phyloP scores from a whole-genome alignment of 2,329 filamentous ascomycete species.

The Trichophyton simii region DNA sequence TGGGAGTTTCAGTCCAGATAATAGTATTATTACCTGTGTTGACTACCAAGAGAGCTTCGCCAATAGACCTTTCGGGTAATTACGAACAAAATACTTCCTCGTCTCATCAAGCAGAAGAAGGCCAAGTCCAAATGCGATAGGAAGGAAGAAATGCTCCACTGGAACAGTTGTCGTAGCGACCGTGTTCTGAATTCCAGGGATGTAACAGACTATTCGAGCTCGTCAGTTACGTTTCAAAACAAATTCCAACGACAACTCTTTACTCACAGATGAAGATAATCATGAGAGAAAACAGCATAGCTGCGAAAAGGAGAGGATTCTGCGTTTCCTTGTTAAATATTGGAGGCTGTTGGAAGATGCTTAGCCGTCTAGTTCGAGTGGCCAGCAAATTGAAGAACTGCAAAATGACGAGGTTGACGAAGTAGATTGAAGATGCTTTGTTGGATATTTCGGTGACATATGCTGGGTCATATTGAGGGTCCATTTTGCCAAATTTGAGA shows the following conservation, averaged over 20 bases:
- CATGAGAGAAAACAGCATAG: constrained; percentile 54
- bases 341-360: constrained; percentile 61
- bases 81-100: constrained; percentile 51
- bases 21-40: not conserved
- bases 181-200: constrained; percentile 49
- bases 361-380: constrained; percentile 51
- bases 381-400: constrained; percentile 58
- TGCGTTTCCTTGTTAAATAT: constrained; percentile 51
- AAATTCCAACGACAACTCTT: not conserved
- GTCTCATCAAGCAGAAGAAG: constrained; percentile 54
- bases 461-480: constrained; percentile 40
- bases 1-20: not conserved
- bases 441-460: constrained; percentile 47
- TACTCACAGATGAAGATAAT: constrained; percentile 55
- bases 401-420: constrained; percentile 70
- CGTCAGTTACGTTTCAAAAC: constrained; percentile 12
- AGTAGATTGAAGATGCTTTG: constrained; percentile 61
- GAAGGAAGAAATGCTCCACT: constrained; percentile 64
- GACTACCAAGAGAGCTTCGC: constrained; percentile 52
- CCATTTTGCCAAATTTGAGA: constrained; percentile 52
- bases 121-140: constrained; percentile 56
- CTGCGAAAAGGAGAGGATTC: constrained; percentile 58
- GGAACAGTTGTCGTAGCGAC: constrained; percentile 53
- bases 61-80: constrained; percentile 44
- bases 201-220: constrained; percentile 39